Base-by-base conservation (phyloP, 495 filamentous ascomycete species). In the Xylaria telfairii region DNA sequence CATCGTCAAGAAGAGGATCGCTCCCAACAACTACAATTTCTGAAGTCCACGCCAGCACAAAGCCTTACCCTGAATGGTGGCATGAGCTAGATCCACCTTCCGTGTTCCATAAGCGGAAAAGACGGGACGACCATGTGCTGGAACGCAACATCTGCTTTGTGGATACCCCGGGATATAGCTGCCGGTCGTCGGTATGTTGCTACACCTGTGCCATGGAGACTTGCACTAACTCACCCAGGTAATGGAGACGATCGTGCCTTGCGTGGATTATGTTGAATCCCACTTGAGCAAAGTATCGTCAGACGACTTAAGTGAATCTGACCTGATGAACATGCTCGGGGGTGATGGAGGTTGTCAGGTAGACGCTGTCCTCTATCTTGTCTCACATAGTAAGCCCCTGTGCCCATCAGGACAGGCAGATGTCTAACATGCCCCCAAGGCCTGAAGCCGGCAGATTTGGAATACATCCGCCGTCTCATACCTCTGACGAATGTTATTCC, bases 111-210 rank as follows among this genome's bases (percentile, higher is more conserved):
- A 87, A 93, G 68, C 87, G 93, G 71, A 97, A 93, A 81, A 96
- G 92, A 73, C 81, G 89, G 68, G 92, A 90, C 10, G 96, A 96
- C 68, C 86, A 89, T 41, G 90, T 98, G 47, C 84, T 99, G 65
- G 96, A 99, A 76, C 87, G 96, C 39, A 99, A 99, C 81, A 74
- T 99, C 12, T 97, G 94, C 77, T 99, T 99, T 78, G 91, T 98
- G 65, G 96, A 99, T 83, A 97, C 94, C 12, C 90, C 91, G 30
- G 89, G 92, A n/a, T 92, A 90, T 79, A 86, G 87, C 19, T 83
- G 80, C 74, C 86, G 86, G 42, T 84, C 87, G 47, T 91, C 90
- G 53, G 89, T 87, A 74, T 76, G 88, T 71, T 41, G 44, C 41
- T 49, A 46, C 34, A 21, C 75, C 63, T 15, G 10, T 60, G 34